A percentile compares a stretch with the other conserved stretches of the same genome.
These are phyloP conservation scores for Aspergillus candidus DNA, from an alignment of 2,329 filamentous ascomycete genomes.

Conservation along the genomic window DNA sequence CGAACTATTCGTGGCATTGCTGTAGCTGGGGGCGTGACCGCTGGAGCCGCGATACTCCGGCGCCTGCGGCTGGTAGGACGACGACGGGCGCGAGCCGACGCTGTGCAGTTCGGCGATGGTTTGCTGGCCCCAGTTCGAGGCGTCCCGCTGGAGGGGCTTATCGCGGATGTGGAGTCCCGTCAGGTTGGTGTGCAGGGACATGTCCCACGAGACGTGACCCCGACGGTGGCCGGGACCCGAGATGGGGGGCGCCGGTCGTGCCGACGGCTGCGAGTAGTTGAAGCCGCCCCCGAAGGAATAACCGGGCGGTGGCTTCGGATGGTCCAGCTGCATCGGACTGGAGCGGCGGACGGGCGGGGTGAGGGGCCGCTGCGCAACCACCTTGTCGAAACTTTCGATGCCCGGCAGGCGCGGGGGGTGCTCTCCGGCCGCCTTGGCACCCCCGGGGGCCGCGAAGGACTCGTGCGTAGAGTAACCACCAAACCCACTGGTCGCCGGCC, in stretches of 20 bases:
- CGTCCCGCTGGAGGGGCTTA: slow-evolving; percentile 30
- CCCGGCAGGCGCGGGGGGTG: slow-evolving; percentile 70
- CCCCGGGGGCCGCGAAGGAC: slow-evolving; percentile 51
- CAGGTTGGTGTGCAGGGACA: slow-evolving; percentile 40
- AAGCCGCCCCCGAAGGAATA: slow-evolving; percentile 30
- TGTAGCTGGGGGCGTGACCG: slow-evolving; percentile 18
- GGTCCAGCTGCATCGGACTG: slow-evolving; percentile 74
- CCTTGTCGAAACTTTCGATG: slow-evolving; percentile 84
- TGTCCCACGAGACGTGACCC: slow-evolving; percentile 46
- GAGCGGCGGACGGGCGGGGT: slow-evolving; percentile 59
- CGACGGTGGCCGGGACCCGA: slow-evolving; percentile 41
- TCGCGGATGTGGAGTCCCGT: slow-evolving; percentile 40
- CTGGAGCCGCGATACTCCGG: slow-evolving; percentile 23
- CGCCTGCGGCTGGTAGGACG: slow-evolving; percentile 29
- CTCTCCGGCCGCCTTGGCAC: slow-evolving; percentile 46
- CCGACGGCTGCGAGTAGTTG: slow-evolving; percentile 28
- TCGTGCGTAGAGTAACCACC: slow-evolving; percentile 69
- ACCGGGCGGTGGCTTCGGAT: slow-evolving; percentile 31
- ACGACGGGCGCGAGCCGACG: slow-evolving; percentile 30
- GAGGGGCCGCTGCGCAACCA: slow-evolving; percentile 52
- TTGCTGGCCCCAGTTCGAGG: slow-evolving; percentile 40
- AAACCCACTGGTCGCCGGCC: slow-evolving; percentile 64
- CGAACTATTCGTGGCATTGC: slow-evolving; percentile 22
- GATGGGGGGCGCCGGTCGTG: slow-evolving; percentile 36
- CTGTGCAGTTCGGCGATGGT: slow-evolving; percentile 38